phyloP scores from a whole-genome alignment of 129 eudicot genomes.

The Helianthus annuus region DNA sequence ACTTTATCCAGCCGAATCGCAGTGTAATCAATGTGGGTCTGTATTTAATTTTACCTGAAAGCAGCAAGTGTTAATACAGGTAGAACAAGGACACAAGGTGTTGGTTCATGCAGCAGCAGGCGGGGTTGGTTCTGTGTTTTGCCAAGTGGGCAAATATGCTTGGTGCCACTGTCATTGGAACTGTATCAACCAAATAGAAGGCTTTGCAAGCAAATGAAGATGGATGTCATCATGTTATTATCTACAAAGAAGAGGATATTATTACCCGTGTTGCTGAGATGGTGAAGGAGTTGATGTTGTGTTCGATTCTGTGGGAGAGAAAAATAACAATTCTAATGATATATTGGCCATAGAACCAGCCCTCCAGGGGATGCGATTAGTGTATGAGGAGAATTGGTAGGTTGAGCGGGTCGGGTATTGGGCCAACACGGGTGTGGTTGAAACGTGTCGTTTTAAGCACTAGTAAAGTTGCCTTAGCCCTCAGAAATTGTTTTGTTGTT shows the following conservation, averaged over 20 bases:
- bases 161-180: conserved; percentile 80
- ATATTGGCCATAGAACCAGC: too few relatives aligned
- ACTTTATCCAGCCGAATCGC: background rate
- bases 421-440: too few relatives aligned
- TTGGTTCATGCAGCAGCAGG: conserved; percentile 86
- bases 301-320: too few relatives aligned
- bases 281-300: too few relatives aligned
- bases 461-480: too few relatives aligned
- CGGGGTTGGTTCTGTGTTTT: conserved; percentile 71
- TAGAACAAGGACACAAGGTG: conserved; percentile 69
- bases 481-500: too few relatives aligned
- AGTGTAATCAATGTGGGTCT: background rate
- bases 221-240: conserved; percentile 76
- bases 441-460: too few relatives aligned
- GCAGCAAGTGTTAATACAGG: conserved; percentile 35
- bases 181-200: conserved; percentile 74
- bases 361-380: too few relatives aligned
- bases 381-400: too few relatives aligned
- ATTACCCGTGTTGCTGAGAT: conserved; percentile 58
- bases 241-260: conserved; percentile 73
- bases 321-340: too few relatives aligned
- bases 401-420: too few relatives aligned
- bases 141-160: conserved; percentile 85
- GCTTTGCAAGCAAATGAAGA: conserved; percentile 83
- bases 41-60: conserved; percentile 2